phyloP scores from a whole-genome alignment of 345 rosid species.

The Moringa oleifera region DNA sequence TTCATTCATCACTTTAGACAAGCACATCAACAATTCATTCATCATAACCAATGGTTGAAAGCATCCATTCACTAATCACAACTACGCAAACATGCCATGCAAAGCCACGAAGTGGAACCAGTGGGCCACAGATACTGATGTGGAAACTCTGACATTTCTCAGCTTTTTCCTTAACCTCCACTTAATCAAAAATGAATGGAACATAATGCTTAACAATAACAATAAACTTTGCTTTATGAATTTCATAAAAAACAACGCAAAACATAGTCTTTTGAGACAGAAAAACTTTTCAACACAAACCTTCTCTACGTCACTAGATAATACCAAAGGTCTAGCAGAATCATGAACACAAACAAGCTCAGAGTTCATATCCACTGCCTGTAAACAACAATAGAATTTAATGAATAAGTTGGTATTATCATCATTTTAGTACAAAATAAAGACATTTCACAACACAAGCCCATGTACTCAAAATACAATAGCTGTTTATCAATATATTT shows the following conservation, averaged over 20 bases:
- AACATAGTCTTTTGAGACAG: not conserved
- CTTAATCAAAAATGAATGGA: not conserved
- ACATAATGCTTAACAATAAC: not conserved
- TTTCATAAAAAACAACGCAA: not conserved
- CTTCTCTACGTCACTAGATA: conserved; percentile 62
- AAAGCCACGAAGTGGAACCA: too few species aligned
- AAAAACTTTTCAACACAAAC: conserved; percentile 23
- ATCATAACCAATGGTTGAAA: too few species aligned
- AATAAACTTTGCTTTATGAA: not conserved
- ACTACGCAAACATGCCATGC: not conserved
- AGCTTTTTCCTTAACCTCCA: not conserved
- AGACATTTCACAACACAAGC: not conserved
- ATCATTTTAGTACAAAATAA: not conserved
- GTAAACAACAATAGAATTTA: conserved; percentile 10
- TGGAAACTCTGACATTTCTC: not conserved
- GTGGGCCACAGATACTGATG: not conserved
- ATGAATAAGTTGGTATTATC: not conserved
- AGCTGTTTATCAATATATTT: too few species aligned
- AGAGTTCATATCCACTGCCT: conserved; percentile 60
- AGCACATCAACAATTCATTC: too few species aligned
- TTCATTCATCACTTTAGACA: too few species aligned
- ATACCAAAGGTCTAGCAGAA: conserved; percentile 85
- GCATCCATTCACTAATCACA: too few species aligned
- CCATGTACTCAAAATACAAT: too few species aligned
- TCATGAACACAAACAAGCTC: conserved; percentile 96